Base-by-base conservation (phyloP, 2,329 filamentous ascomycete species). In the Zalaria obscura region DNA sequence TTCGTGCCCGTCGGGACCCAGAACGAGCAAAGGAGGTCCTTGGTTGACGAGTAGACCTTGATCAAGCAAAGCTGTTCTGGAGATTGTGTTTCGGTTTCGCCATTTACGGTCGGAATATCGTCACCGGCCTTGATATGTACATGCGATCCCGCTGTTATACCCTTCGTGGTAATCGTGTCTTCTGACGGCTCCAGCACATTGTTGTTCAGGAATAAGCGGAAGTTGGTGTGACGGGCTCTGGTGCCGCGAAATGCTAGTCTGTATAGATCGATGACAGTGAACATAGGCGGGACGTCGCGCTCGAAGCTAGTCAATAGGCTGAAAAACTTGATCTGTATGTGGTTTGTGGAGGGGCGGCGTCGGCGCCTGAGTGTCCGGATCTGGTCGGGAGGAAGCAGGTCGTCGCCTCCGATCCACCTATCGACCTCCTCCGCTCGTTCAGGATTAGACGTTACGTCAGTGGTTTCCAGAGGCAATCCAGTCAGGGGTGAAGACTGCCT, bases 401-500 rank as follows among this genome's bases (percentile, higher is more conserved):
- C 45, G 8, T 40, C 36, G 25, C 40, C 49, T 9, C 36, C 27
- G 5, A 55, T 42, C 54, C 55, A 61, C 2, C 34, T 38, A 8
- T 40, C 39, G n/a, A 53, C 52, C n/a, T 46, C 38, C 18, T 48
- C 41, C 5, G 53, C 49, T 5, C 53, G 39, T 4, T 34, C 36
- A 9, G 46, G 38, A 32, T 62, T 50, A 3, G 47, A 45, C 3
- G 40, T 39, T 7, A 60, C 36, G 10, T 46, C 42, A 4, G 47
- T 52, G 35, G 51, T 47, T 3, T 39, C 11, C 4, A 59, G 45
- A 3, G 41, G 36, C 3, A 59, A 45, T 4, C 58, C 56, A 2
- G 56, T 59, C 35, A 54, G 48, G 4, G 60, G 60, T 1, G 58
- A 61, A 3, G 48, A 50, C 5, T 49, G 47, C 18, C 53, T 50